Evolutionary conservation across 2,329 filamentous ascomycete genomes (phyloP), one percentile per base, ranked within the genome.

Genomic region (Achaetomium macrosporum): DNA sequence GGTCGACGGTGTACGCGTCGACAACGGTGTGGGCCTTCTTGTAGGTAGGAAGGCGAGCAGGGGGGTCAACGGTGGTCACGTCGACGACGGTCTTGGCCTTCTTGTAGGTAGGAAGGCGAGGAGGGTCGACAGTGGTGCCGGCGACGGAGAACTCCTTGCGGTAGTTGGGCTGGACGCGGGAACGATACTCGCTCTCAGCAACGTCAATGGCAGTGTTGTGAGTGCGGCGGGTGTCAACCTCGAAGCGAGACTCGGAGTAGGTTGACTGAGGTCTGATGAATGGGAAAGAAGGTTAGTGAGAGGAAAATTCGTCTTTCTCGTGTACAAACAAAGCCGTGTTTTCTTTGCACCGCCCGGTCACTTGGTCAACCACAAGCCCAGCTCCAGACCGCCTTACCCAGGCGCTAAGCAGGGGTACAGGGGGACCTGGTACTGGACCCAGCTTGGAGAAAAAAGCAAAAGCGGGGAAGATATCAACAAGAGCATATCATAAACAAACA

Each of bases 161-260:
- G 69, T 74, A 74, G 66, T 67, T 70, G 61, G 78, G 75, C 62
- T 81, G 79, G 71, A 76, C 74, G 61, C 78, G 79, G 68, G 81
- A 72, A 66, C 82, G 82, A 69, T 84, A 85, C 71, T 84, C 76
- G 71, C 79, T 80, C 72, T 86, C 83, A 66, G 80, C 80, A 61
- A 79, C 69, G 72, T 86, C 83, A 69, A 85, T 76, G 61, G 76
- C 71, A 62, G 70, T 76, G 63, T 66, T 66, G 63, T 75, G 68
- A 66, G 72, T 68, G 65, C 73, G 71, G 63, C 71, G 69, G 61
- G 76, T 65, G 69, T 87, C 77, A 67, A 84, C 75, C 72, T 88
- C 81, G 70, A 88, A 73, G 69, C 82, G 81, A 69, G 81, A 77
- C 70, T 85, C 81, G 65, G 78, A 74, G 75, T 82, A 83, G 65